These are phyloP conservation scores for Orbilia brochopaga DNA, from an alignment of 2,329 filamentous ascomycete species.

Conservation along the genomic window DNA sequence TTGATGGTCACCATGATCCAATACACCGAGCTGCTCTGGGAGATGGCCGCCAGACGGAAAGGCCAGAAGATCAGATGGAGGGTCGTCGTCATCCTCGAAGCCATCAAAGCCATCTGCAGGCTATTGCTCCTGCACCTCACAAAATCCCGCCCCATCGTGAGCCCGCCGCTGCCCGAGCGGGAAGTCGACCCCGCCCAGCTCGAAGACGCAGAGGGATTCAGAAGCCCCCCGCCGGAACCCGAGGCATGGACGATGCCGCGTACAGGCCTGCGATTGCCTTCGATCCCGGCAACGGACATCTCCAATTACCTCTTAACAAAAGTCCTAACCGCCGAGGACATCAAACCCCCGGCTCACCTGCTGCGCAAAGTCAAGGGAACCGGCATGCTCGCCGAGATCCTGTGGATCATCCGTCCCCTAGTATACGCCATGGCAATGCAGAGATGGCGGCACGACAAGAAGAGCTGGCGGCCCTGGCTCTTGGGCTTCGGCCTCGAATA, in stretches of 20 bases:
- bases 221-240: conserved; percentile 58
- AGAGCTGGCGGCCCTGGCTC: conserved; percentile 90
- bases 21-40: conserved; percentile 94
- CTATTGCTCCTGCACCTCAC: conserved; percentile 56
- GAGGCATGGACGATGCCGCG: conserved; percentile 90
- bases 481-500: conserved; percentile 84
- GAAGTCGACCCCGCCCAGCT: conserved; percentile 73
- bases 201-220: conserved; percentile 59
- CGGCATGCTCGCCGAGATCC: conserved; percentile 79
- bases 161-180: conserved; percentile 82
- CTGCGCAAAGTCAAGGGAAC: conserved; percentile 80
- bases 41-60: conserved; percentile 90
- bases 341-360: conserved; percentile 86
- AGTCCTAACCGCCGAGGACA: conserved; percentile 92
- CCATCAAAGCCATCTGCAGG: conserved; percentile 57
- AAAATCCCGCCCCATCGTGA: conserved; percentile 73
- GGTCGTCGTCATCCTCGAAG: conserved; percentile 82
- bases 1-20: conserved; percentile 85
- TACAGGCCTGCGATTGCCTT: conserved; percentile 83
- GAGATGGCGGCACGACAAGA: conserved; percentile 72
- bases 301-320: conserved; percentile 85
- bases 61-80: conserved; percentile 85
- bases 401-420: conserved; percentile 88
- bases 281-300: conserved; percentile 78
- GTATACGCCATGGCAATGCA: conserved; percentile 85